These are phyloP conservation scores for Saccharomycopsis malanga DNA, from an alignment of 805 yeast genomes.

Conservation along the genomic window DNA sequence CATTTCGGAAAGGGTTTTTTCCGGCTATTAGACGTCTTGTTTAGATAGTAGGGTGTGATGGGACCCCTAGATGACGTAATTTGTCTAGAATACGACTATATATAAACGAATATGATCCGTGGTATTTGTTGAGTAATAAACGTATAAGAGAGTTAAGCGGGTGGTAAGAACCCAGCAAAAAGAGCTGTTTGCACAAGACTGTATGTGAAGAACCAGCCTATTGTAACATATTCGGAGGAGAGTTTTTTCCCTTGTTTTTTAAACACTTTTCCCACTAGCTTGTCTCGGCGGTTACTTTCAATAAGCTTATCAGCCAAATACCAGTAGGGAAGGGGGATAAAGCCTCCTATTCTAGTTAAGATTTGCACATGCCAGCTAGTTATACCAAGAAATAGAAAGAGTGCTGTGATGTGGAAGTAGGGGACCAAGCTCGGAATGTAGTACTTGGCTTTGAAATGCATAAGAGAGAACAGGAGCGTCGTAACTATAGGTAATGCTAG, in stretches of 20 bases:
- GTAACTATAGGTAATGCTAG: slow-evolving; percentile 64
- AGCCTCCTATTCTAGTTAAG: slow-evolving; percentile 68
- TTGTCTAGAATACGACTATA: too few relatives aligned
- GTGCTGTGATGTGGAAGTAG: slow-evolving; percentile 34
- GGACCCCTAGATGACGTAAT: too few relatives aligned
- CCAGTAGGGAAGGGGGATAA: slow-evolving; percentile 74
- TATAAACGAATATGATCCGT: too few relatives aligned
- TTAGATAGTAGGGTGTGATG: too few relatives aligned
- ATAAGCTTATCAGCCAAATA: slow-evolving; percentile 41
- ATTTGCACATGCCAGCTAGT: slow-evolving; percentile 81
- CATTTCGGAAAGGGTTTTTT: too few relatives aligned
- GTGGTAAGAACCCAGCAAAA: slow-evolving; percentile 83
- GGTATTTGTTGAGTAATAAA: too few relatives aligned
- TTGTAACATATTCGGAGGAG: slow-evolving; percentile 31
- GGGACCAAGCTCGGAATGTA: slow-evolving; percentile 35
- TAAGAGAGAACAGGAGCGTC: slow-evolving; percentile 37
- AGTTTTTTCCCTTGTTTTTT: neutral
- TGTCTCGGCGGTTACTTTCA: slow-evolving; percentile 23
- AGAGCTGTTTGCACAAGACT: slow-evolving; percentile 58
- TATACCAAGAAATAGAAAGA: slow-evolving; percentile 44
- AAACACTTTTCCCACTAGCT: slow-evolving; percentile 19
- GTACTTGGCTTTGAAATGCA: slow-evolving; percentile 32
- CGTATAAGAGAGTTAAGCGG: too few relatives aligned
- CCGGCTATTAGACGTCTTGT: too few relatives aligned
- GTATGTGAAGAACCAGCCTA: slow-evolving; percentile 56